Base-by-base conservation (phyloP, 1,284 basidiomycete genomes). In the Microbotryum saponariae region DNA sequence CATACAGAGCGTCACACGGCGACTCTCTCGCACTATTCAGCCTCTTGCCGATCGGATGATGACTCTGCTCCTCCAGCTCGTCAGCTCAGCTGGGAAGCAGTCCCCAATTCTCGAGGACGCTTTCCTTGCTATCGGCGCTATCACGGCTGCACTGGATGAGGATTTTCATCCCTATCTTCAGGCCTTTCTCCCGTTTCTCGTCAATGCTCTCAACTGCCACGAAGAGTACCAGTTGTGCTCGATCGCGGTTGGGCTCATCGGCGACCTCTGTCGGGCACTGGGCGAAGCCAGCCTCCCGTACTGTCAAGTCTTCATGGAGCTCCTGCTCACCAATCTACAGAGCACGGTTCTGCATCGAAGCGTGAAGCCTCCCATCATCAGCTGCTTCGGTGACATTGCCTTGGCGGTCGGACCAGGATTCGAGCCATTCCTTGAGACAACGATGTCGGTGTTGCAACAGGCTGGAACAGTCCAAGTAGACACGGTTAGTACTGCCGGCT, bases 101-200 rank as follows among this genome's bases (percentile, higher is more conserved):
- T 91, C 92, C 4, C 94, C 91, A 2, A 84, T 97, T n/a, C 82
- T 97, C 45, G 96, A 98, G 75, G 96, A 99, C 73, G 90, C 91
- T 4, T 97, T 98, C 81, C 82, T 97, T 44, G 88, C 91, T 48
- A 86, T 97, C 55, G 94, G 94, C n/a, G 85, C 91, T 9, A 80
- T 96, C 54, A 59, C 60, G 31, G 21, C 70, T 81, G 91, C 89
- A 0, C 83, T 97, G 51, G 94, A 97, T 73, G 77, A 79, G 56
- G 82, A 83, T 62, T 97, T 99, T 76, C 81, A 84, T 64, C 88
- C 90, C 47, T 98, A 97, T 78, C 86, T 97, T 68, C 79, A 83
- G 44, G 88, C 91, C 0, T 96, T 98, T 81, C 77, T 93, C 53
- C 91, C 89, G 2, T 94, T 83, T 81, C 82, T 99, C 52, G 87